phyloP scores from a whole-genome alignment of 2,329 filamentous ascomycete species.

The Clonostachys rhizophaga region DNA sequence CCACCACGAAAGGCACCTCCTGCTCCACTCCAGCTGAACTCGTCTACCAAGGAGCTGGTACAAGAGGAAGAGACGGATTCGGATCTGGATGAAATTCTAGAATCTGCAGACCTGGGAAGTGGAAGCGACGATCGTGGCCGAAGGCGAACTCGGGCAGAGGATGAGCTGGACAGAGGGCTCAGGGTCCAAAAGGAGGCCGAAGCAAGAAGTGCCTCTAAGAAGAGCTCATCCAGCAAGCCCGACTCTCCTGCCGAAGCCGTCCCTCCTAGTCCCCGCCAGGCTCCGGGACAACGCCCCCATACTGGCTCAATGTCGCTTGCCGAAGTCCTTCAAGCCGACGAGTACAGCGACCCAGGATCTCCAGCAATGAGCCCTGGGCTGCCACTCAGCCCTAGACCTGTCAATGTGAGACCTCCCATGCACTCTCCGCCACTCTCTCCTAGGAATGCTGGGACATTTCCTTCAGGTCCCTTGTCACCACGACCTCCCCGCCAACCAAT shows the following conservation, averaged over 20 bases:
- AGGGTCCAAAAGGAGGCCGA: conserved; percentile 64
- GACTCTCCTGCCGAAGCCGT: conserved; percentile 18
- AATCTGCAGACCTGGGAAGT: conserved; percentile 60
- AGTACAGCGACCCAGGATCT: conserved; percentile 15
- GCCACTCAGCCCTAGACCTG: conserved; percentile 55
- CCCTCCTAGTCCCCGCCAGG: conserved; percentile 29
- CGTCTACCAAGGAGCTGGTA: conserved; percentile 5
- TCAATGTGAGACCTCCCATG: conserved; percentile 41
- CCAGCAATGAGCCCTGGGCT: conserved; percentile 55
- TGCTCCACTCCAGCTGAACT: conserved; percentile 68
- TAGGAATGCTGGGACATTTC: conserved; percentile 33
- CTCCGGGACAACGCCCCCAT: conserved; percentile 27
- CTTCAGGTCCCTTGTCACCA: conserved; percentile 60
- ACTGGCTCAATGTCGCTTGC: conserved; percentile 44
- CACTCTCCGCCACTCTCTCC: conserved; percentile 68
- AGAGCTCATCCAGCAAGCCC: conserved; percentile 47
- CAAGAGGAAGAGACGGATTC: conserved; percentile 64
- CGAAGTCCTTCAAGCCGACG: conserved; percentile 38
- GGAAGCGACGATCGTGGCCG: conserved; percentile 63
- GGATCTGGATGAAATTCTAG: conserved; percentile 76
- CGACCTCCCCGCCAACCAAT: conserved; percentile 70
- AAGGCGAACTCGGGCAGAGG: conserved; percentile 80
- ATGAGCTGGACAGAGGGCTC: conserved; percentile 73
- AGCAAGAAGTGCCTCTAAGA: conserved; percentile 68
- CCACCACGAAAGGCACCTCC: conserved; percentile 78